Percentiles rank a stretch among this genome's conserved stretches.
phyloP scores from a whole-genome alignment of 371 early-diverging fungal species.

The Zancudomyces culisetae region DNA sequence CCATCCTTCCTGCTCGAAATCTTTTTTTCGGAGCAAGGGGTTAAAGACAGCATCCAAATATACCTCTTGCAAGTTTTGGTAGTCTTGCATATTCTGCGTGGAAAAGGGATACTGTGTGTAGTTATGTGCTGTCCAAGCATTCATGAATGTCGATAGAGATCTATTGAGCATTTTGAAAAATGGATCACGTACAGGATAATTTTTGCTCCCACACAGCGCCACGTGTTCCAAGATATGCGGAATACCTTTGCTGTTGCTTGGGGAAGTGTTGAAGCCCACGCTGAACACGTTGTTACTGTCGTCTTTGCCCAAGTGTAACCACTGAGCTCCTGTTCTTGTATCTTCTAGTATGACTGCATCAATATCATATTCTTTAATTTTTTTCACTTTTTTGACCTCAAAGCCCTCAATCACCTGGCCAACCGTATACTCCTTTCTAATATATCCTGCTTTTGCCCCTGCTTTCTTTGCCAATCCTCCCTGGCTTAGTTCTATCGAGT shows the following conservation, averaged over 20 bases:
- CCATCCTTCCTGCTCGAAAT: conserved; percentile 92
- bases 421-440: not conserved
- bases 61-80: conserved; percentile 66
- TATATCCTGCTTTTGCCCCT: too few relatives aligned
- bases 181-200: conserved; percentile 86
- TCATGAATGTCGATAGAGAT: conserved; percentile 92
- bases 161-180: conserved; percentile 95
- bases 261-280: conserved; percentile 78
- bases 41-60: conserved; percentile 84
- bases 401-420: conserved; percentile 3
- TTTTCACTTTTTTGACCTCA: conserved; percentile 2
- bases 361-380: conserved; percentile 15
- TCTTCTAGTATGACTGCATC: conserved; percentile 30
- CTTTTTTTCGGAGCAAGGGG: conserved; percentile 54
- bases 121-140: conserved; percentile 82
- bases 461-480: too few relatives aligned
- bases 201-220: conserved; percentile 70
- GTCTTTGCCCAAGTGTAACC: conserved; percentile 67
- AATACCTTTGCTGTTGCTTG: conserved; percentile 63
- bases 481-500: too few relatives aligned
- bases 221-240: conserved; percentile 93
- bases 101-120: conserved; percentile 88
- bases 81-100: conserved; percentile 71
- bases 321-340: conserved; percentile 62
- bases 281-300: conserved; percentile 83